Conservation (phyloP, 2,329 filamentous ascomycete species). For the Waltergamsia citrina region DNA sequence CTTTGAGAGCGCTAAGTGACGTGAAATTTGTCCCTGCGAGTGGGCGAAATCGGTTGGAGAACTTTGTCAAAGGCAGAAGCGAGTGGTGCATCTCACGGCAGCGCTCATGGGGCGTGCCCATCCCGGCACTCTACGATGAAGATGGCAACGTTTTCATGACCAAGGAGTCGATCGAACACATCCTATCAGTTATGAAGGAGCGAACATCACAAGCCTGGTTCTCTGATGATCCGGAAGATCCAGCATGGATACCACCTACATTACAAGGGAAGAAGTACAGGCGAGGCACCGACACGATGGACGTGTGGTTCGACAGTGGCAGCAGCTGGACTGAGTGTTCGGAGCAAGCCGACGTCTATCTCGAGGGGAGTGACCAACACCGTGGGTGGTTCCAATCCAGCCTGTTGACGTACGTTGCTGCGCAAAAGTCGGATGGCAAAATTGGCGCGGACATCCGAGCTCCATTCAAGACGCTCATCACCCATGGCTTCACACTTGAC, state of each 20-base stretch:
- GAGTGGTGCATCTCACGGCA: slow-evolving; percentile 99
- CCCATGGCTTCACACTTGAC: slow-evolving; percentile 91
- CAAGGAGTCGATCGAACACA: slow-evolving; percentile 70
- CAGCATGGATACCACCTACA: slow-evolving; percentile 63
- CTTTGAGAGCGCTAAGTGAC: slow-evolving; percentile 57
- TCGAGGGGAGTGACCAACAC: slow-evolving; percentile 94
- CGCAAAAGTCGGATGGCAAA: slow-evolving; percentile 30
- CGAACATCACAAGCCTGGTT: slow-evolving; percentile 92
- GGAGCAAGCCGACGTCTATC: slow-evolving; percentile 68
- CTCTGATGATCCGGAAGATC: slow-evolving; percentile 68
- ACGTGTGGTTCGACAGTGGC: slow-evolving; percentile 98
- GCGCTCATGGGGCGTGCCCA: slow-evolving; percentile 92
- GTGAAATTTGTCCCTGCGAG: slow-evolving; percentile 72
- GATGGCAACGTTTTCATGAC: slow-evolving; percentile 70
- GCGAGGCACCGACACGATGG: slow-evolving; percentile 91
- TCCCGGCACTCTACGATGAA: slow-evolving; percentile 76
- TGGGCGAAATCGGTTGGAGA: slow-evolving; percentile 66
- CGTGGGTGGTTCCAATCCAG: slow-evolving; percentile 98
- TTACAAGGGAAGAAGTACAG: slow-evolving; percentile 51
- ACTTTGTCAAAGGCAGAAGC: slow-evolving; percentile 77
- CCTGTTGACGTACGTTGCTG: slow-evolving; percentile 74
- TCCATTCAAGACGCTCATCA: slow-evolving; percentile 84
- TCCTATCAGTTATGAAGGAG: slow-evolving; percentile 67
- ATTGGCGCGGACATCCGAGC: slow-evolving; percentile 24
- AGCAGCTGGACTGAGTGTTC: slow-evolving; percentile 71